Evolutionary conservation across 495 filamentous ascomycete species (phyloP).

Genomic region (Aspergillus asperescens): DNA sequence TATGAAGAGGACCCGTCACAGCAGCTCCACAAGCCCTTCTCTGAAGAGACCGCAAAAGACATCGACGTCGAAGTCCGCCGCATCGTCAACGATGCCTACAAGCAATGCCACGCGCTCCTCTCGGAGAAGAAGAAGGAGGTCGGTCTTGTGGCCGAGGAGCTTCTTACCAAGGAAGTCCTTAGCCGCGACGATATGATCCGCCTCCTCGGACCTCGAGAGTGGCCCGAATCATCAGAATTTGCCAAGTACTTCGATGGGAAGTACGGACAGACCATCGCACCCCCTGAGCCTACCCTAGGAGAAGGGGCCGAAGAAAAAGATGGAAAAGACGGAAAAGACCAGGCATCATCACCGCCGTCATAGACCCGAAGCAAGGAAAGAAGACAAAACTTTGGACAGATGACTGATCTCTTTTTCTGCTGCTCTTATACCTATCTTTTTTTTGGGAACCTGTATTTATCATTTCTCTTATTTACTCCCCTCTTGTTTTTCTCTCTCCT

Average conservation of each 20-base stretch:
- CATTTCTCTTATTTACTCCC: conserved; percentile 13
- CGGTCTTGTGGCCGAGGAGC: conserved; percentile 85
- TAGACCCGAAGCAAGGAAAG: neutral
- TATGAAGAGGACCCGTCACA: conserved; percentile 77
- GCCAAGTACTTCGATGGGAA: conserved; percentile 77
- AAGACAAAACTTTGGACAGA: neutral
- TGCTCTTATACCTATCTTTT: conserved; percentile 1
- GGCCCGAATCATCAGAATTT: conserved; percentile 81
- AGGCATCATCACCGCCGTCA: conserved; percentile 38
- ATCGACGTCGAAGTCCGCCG: conserved; percentile 88
- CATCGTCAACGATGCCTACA: conserved; percentile 87
- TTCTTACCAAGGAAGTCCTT: conserved; percentile 86
- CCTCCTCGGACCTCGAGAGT: conserved; percentile 76
- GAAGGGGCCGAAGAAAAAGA: conserved; percentile 25
- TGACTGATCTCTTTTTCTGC: neutral
- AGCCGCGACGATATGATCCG: conserved; percentile 85
- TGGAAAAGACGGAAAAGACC: conserved; percentile 40
- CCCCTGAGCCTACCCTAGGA: conserved; percentile 46
- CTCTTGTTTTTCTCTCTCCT: neutral
- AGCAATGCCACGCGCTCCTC: conserved; percentile 78
- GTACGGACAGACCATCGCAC: conserved; percentile 46
- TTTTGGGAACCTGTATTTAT: neutral
- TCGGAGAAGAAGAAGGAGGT: conserved; percentile 81
- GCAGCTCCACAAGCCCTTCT: conserved; percentile 88
- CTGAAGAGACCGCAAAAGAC: conserved; percentile 81